A percentile compares a stretch with the other conserved stretches of the same genome.
Evolutionary conservation across 2,329 filamentous ascomycete species (phyloP).

Genomic region (Arthroderma sp.): DNA sequence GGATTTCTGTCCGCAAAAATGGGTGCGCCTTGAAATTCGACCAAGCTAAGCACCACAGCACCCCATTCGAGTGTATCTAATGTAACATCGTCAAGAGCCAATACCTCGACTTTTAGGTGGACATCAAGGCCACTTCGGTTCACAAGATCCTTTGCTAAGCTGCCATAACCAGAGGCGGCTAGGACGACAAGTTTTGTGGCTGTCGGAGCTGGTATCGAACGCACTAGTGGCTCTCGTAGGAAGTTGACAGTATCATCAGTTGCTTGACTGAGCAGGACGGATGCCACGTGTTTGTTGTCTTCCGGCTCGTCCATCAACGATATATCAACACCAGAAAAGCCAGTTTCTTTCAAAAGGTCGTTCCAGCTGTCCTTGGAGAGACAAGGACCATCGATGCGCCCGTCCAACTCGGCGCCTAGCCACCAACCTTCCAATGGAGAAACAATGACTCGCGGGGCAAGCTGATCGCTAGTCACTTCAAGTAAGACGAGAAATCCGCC

Average conservation of each 20-base stretch:
- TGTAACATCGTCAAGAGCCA: too few relatives aligned
- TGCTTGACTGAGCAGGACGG: background rate
- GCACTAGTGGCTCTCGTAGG: background rate
- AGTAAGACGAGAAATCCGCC: conserved; percentile 36
- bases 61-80: too few relatives aligned
- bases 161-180: too few relatives aligned
- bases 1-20: too few relatives aligned
- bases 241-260: too few relatives aligned
- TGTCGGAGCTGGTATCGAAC: too few relatives aligned
- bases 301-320: conserved; percentile 5
- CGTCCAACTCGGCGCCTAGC: conserved; percentile 8
- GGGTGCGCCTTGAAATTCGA: too few relatives aligned
- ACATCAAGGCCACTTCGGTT: too few relatives aligned
- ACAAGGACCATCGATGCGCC: conserved; percentile 1
- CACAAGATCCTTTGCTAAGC: too few relatives aligned
- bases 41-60: too few relatives aligned
- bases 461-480: conserved; percentile 23
- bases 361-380: conserved; percentile 5
- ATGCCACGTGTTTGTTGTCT: conserved; percentile 5
- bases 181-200: too few relatives aligned
- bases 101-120: too few relatives aligned
- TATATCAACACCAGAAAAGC: conserved; percentile 9
- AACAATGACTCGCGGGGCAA: conserved; percentile 14
- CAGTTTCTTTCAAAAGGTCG: conserved; percentile 2
- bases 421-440: conserved; percentile 20